Conservation (phyloP, 1,139 yeast species). For the Schizosaccharomyces versatilis region DNA sequence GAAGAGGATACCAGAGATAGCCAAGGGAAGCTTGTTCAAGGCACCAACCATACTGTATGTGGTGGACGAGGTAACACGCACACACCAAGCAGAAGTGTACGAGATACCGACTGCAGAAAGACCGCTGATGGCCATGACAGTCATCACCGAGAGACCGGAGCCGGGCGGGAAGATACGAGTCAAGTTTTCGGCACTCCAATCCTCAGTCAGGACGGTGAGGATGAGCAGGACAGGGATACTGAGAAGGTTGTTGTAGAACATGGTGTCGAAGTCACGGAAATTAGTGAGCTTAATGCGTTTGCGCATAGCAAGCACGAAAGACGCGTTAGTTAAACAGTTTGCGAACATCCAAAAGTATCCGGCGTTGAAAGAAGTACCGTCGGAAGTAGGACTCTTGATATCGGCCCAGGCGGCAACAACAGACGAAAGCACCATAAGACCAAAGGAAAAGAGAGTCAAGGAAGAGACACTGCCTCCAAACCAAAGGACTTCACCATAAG, state of each 20-base stretch:
- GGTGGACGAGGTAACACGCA: conserved; percentile 92
- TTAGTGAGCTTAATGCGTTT: conserved; percentile 91
- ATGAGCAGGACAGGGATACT: conserved; percentile 70
- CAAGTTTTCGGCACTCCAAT: conserved; percentile 72
- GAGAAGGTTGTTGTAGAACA: conserved; percentile 87
- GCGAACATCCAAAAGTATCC: conserved; percentile 94
- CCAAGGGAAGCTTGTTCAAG: conserved; percentile 89
- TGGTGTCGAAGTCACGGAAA: conserved; percentile 93
- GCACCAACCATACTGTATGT: conserved; percentile 99
- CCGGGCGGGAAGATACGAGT: conserved; percentile 55
- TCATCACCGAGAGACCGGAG: conserved; percentile 40
- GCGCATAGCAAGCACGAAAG: conserved; percentile 84
- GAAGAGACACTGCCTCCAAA: conserved; percentile 83
- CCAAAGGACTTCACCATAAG: conserved; percentile 95
- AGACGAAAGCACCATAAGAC: conserved; percentile 79
- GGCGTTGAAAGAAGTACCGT: conserved; percentile 15
- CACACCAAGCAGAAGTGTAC: conserved; percentile 98
- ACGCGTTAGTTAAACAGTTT: conserved; percentile 84
- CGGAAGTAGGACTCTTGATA: conserved; percentile 21
- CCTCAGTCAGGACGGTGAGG: conserved; percentile 59
- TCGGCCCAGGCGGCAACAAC: conserved; percentile 90
- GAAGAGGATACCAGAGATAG: conserved; percentile 78
- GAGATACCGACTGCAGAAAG: conserved; percentile 88
- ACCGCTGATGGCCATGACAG: conserved; percentile 81
- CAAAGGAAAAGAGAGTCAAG: conserved; percentile 72